Percentiles rank a stretch among this genome's conserved stretches.
Evolutionary conservation across 306 rosid genomes (phyloP).

Genomic region (Cucurbita moschata): DNA sequence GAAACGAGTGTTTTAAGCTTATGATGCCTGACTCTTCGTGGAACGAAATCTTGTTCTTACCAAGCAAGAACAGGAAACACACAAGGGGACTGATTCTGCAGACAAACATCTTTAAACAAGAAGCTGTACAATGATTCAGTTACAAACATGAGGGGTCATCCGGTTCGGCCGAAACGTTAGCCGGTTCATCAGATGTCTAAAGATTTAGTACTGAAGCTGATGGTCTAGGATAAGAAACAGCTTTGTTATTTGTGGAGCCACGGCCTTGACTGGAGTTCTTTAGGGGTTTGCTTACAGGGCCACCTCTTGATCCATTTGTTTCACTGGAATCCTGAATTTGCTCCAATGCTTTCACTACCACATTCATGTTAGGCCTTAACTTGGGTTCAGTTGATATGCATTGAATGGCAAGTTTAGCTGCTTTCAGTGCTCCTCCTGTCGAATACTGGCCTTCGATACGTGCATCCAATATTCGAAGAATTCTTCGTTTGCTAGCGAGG

Average conservation of each 20-base stretch:
- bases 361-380: conserved; percentile 65
- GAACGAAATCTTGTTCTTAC: neutral
- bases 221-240: conserved; percentile 16
- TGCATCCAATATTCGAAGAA: conserved; percentile 59
- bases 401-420: conserved; percentile 45
- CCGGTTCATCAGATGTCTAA: neutral
- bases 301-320: conserved; percentile 3
- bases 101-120: neutral
- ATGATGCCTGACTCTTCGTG: neutral
- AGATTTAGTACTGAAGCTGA: conserved; percentile 19
- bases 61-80: neutral
- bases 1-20: neutral
- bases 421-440: conserved; percentile 41
- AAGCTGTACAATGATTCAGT: neutral
- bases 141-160: neutral
- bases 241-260: neutral
- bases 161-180: neutral
- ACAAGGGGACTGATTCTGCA: neutral
- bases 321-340: conserved; percentile 40
- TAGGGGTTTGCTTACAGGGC: conserved; percentile 14
- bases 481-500: conserved; percentile 62
- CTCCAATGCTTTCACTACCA: conserved; percentile 55
- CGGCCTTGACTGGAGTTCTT: conserved; percentile 12
- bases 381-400: conserved; percentile 63
- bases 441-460: conserved; percentile 75